A percentile compares a stretch with the other conserved stretches of the same genome.
Conservation (phyloP, 192 early-diverging fungal genomes). For the Dissophora globulifera region DNA sequence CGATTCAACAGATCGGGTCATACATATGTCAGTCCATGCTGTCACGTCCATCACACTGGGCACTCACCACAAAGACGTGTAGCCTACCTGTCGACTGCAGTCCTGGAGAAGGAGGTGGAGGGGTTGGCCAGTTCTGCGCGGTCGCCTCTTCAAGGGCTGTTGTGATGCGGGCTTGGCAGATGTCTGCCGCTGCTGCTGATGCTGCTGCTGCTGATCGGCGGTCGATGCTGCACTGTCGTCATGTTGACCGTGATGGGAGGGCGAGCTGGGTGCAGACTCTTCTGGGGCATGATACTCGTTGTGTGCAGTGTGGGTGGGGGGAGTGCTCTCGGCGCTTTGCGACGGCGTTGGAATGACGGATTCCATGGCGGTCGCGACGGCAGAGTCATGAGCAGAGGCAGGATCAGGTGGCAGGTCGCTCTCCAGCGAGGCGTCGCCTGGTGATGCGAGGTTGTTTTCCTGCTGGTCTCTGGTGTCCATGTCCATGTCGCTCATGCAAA, state of each 20-base stretch:
- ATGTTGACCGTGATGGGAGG: slow-evolving; percentile 4
- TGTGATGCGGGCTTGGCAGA: slow-evolving; percentile 8
- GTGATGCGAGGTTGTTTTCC: too few relatives aligned
- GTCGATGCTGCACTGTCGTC: slow-evolving; percentile 1
- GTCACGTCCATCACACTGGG: not conserved
- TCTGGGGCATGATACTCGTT: not conserved
- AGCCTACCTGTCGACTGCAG: slow-evolving; percentile 46
- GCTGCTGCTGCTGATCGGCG: slow-evolving; percentile 16
- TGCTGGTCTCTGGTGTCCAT: too few relatives aligned
- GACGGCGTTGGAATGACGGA: slow-evolving; percentile 7
- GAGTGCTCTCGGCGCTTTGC: slow-evolving; percentile 11
- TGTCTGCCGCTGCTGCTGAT: slow-evolving; percentile 16
- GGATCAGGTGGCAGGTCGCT: not conserved
- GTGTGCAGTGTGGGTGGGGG: not conserved
- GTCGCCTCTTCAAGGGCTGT: slow-evolving; percentile 32
- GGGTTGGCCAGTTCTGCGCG: slow-evolving; percentile 46
- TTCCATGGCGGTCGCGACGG: not conserved
- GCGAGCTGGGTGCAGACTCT: not conserved
- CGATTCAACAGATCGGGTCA: not conserved
- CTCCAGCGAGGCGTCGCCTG: not conserved
- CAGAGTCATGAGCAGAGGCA: not conserved
- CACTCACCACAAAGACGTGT: not conserved
- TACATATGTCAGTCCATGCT: slow-evolving; percentile 3
- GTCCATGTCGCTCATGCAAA: too few relatives aligned
- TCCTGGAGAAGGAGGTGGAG: slow-evolving; percentile 51